Base-by-base conservation (phyloP, 2,329 filamentous ascomycete genomes). In the Sclerotinia spermophila region DNA sequence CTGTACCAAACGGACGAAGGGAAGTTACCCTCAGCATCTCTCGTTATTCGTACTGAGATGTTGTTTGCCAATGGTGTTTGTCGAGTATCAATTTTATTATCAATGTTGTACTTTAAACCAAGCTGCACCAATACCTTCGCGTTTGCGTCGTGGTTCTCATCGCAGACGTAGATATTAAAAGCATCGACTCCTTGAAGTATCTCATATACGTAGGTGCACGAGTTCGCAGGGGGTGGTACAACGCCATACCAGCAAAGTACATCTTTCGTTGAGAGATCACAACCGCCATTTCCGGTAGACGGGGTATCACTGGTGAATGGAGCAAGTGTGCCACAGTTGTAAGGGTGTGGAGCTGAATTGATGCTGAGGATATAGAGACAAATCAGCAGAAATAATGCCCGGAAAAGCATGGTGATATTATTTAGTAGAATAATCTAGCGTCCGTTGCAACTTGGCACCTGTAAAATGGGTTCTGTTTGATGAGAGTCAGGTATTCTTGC, bases 401-500 rank as follows among this genome's bases (percentile, higher is more conserved):
- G 55, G 11, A 38, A 58, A 24, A 38, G 55, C 11, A 58, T 38
- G 24, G 21, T n/a, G 5, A 38, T 58, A 58, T 11, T 35, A 58
- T n/a, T 24, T 21, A 17, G 21, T 5, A 24, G 1, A 2, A 24
- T 5, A 8, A 38, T 13, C 4, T 38, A 21, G 6, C n/a, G n/a
- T n/a, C n/a, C n/a, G 35, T 15, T 38, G 15, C 2, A 11, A 38
- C 21, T 13, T 38, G 33, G 15, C 19, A 33, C 10, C 5, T 58
- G 5, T 58, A 30, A n/a, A 7, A n/a, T 38, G n/a, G 4, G 21
- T 59, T 8, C 27, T 3, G 35, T 40, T 27, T 27, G 24, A 60
- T 17, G 6, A 2, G 24, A 5, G 24, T 0, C 11, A 2, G 24
- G 2, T 27, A 40, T 40, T 40, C 1, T 40, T 35, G 15, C 8